These are phyloP conservation scores for Letharia columbiana DNA, from an alignment of 495 filamentous ascomycete genomes.

Conservation along the genomic window DNA sequence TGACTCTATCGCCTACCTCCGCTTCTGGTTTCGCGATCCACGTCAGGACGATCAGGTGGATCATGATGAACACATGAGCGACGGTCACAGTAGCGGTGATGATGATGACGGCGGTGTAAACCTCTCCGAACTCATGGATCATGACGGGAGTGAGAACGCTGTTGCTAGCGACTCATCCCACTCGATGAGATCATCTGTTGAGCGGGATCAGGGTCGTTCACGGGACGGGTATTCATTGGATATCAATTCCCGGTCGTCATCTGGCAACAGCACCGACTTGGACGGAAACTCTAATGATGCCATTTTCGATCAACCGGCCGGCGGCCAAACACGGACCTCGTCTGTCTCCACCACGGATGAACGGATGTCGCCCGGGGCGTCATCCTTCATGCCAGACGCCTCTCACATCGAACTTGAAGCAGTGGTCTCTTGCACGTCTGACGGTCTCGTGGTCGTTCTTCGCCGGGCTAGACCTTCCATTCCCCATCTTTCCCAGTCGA, in stretches of 20 bases:
- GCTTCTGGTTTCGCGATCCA: slow-evolving; percentile 82
- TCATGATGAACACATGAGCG: slow-evolving; percentile 29
- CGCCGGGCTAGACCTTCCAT: slow-evolving; percentile 65
- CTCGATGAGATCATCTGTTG: slow-evolving; percentile 21
- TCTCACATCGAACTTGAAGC: slow-evolving; percentile 63
- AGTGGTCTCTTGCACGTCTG: slow-evolving; percentile 83
- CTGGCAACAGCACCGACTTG: slow-evolving; percentile 31
- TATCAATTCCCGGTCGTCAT: slow-evolving; percentile 27
- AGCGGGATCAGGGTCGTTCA: slow-evolving; percentile 10
- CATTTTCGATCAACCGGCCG: slow-evolving; percentile 33
- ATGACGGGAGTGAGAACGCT: slow-evolving; percentile 21
- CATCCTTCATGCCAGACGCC: slow-evolving; percentile 13
- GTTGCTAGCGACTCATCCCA: slow-evolving; percentile 21
- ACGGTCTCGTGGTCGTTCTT: slow-evolving; percentile 77
- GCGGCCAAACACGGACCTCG: slow-evolving; percentile 32
- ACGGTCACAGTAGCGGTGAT: slow-evolving; percentile 31
- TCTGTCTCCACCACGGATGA: slow-evolving; percentile 28
- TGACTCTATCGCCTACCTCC: slow-evolving; percentile 85
- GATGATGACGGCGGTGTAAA: slow-evolving; percentile 34
- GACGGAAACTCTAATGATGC: slow-evolving; percentile 28
- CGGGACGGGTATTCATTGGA: slow-evolving; percentile 10
- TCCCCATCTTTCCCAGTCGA: slow-evolving; percentile 38
- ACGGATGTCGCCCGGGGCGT: neutral
- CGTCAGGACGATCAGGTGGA: slow-evolving; percentile 36
- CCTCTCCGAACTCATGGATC: slow-evolving; percentile 26